Percentiles rank a stretch among this genome's conserved stretches.
Conservation (phyloP, 2,329 filamentous ascomycete species). For the Phyllosticta citribraziliensis region DNA sequence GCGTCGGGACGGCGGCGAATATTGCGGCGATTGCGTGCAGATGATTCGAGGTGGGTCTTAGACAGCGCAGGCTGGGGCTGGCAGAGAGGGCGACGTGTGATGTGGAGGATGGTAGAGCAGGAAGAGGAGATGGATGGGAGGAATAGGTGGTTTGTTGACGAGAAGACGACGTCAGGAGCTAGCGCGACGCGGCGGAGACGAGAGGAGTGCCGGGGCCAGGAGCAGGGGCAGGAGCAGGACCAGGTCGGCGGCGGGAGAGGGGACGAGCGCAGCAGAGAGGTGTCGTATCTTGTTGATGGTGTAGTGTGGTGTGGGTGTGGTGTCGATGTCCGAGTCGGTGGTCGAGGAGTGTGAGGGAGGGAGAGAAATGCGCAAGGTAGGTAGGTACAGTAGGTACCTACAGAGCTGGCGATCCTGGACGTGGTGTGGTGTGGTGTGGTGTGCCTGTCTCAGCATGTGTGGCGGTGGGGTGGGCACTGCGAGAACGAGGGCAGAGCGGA, state of each 20-base stretch:
- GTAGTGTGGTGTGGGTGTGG: slow-evolving; percentile 12
- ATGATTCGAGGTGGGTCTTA: slow-evolving; percentile 33
- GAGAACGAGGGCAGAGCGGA: not conserved
- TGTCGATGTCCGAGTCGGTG: not conserved
- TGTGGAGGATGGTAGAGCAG: slow-evolving; percentile 11
- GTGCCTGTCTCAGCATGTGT: slow-evolving; percentile 8
- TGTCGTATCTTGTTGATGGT: slow-evolving; percentile 9
- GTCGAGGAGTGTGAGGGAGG: not conserved
- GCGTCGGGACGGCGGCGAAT: slow-evolving; percentile 9
- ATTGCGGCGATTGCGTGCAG: slow-evolving; percentile 39
- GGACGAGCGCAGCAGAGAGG: slow-evolving; percentile 12
- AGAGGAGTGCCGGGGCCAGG: not conserved
- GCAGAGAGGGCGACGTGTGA: slow-evolving; percentile 13
- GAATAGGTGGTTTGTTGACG: not conserved
- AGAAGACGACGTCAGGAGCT: not conserved
- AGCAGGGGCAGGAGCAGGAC: slow-evolving; percentile 10
- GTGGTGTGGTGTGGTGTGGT: not conserved
- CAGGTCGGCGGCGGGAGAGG: slow-evolving; percentile 20
- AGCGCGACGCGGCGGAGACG: not conserved
- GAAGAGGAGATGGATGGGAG: slow-evolving; percentile 2
- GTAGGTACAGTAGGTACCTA: too few relatives aligned
- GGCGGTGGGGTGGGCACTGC: not conserved
- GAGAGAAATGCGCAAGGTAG: slow-evolving; percentile 4
- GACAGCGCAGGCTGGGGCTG: slow-evolving; percentile 20
- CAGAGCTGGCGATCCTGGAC: too few relatives aligned